These are phyloP conservation scores for Boletus pseudopeckii DNA, from an alignment of 768 basidiomycete genomes.

Conservation along the genomic window DNA sequence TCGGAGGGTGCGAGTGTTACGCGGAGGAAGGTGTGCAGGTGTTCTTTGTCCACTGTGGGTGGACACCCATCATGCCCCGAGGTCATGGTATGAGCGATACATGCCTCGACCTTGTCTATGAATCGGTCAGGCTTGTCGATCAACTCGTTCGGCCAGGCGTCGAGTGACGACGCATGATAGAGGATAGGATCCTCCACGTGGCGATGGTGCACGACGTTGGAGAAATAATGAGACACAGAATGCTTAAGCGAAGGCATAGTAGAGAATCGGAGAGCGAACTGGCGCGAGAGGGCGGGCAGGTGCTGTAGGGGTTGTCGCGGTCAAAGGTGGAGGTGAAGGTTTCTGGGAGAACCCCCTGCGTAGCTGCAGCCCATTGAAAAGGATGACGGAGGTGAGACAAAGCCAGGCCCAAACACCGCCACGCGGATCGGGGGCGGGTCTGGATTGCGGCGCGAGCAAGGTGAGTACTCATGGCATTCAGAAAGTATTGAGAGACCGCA, in stretches of 20 bases:
- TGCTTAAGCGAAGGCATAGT: conserved; percentile 1
- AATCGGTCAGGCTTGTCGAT: conserved; percentile 3
- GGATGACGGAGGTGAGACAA: not conserved
- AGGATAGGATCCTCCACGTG: not conserved
- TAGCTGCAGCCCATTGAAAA: not conserved
- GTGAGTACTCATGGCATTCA: not conserved
- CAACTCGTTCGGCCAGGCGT: conserved; percentile 8
- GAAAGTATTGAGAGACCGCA: not conserved
- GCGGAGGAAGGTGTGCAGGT: conserved; percentile 10
- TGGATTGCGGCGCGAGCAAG: not conserved
- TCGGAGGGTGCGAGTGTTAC: conserved; percentile 2
- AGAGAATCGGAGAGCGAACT: not conserved
- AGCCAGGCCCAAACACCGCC: not conserved
- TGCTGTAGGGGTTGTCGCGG: not conserved
- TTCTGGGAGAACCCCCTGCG: not conserved
- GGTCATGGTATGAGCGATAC: conserved; percentile 5
- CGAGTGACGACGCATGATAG: conserved; percentile 8
- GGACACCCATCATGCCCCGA: not conserved
- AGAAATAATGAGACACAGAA: conserved; percentile 3
- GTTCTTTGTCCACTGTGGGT: not conserved
- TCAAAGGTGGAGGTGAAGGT: not conserved
- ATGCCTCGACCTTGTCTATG: conserved; percentile 6
- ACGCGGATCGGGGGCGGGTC: not conserved
- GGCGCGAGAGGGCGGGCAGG: not conserved
- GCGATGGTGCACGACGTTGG: conserved; percentile 7